These are phyloP conservation scores for Suillus occidentalis DNA, from an alignment of 768 basidiomycete species.

Conservation along the genomic window DNA sequence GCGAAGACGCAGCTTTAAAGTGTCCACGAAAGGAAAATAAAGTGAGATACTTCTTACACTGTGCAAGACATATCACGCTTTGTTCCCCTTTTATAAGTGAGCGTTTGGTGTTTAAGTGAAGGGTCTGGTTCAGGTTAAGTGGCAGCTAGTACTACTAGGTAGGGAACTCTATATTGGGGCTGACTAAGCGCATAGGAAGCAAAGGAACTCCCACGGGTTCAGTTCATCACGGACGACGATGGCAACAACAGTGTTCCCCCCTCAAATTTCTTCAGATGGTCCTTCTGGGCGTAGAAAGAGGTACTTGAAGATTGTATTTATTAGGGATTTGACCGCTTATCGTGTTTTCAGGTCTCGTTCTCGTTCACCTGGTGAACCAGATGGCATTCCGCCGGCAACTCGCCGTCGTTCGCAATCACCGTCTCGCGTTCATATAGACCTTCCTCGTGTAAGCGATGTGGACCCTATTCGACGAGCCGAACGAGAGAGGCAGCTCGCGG, in stretches of 20 bases:
- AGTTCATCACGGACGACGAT: slow-evolving; percentile 28
- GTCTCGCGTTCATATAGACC: slow-evolving; percentile 32
- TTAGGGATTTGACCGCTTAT: slow-evolving; percentile 6
- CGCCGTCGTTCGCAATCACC: slow-evolving; percentile 42
- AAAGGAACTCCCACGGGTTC: background rate
- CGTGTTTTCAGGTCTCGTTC: slow-evolving; percentile 46
- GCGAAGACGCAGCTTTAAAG: no score
- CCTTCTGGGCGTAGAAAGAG: slow-evolving; percentile 49
- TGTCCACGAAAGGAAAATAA: no score
- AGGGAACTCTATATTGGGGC: background rate
- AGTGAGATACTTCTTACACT: no score
- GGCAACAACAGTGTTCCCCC: slow-evolving; percentile 39
- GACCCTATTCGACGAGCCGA: slow-evolving; percentile 76
- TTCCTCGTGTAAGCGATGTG: slow-evolving; percentile 62
- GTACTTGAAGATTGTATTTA: slow-evolving; percentile 13
- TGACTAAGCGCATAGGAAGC: background rate
- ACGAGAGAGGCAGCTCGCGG: slow-evolving; percentile 78
- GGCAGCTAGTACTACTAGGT: no score
- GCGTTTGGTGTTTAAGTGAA: no score
- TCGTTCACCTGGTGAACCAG: slow-evolving; percentile 34
- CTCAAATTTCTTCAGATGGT: slow-evolving; percentile 32
- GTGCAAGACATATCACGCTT: no score
- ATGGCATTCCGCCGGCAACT: slow-evolving; percentile 39
- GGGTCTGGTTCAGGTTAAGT: no score
- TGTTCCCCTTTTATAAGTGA: no score